These are phyloP conservation scores for Xylariales sp. DNA, from an alignment of 2,329 filamentous ascomycete species.

Conservation along the genomic window DNA sequence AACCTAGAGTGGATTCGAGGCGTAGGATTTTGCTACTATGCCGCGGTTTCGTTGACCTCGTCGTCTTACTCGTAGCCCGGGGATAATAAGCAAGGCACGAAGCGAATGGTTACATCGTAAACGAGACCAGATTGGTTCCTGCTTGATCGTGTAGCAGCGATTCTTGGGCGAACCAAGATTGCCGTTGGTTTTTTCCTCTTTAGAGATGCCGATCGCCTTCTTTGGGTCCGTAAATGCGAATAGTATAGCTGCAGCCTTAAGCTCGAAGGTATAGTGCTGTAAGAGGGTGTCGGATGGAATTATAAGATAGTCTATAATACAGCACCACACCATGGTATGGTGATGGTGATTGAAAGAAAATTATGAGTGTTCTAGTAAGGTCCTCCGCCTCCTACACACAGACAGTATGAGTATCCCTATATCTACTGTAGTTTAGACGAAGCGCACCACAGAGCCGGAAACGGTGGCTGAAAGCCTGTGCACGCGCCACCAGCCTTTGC, in stretches of 20 bases:
- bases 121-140: not conserved
- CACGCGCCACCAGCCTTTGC: conserved; percentile 6
- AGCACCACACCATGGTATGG: not conserved
- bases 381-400: not conserved
- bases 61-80: not conserved
- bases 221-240: not conserved
- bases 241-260: not conserved
- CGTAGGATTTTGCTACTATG: not conserved
- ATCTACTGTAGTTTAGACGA: too few relatives aligned
- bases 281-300: not conserved
- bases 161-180: not conserved
- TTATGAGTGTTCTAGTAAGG: too few relatives aligned
- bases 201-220: not conserved
- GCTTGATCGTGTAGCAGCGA: not conserved
- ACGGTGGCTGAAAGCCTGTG: not conserved
- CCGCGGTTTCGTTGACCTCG: not conserved
- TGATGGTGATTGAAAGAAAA: not conserved
- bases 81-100: conserved; percentile 11
- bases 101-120: conserved; percentile 7
- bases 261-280: not conserved
- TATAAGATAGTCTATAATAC: not conserved
- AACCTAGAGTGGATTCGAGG: conserved; percentile 3
- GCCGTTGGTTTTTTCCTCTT: not conserved
- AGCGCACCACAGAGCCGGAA: too few relatives aligned
- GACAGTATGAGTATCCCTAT: not conserved